Evolutionary conservation across 2,329 filamentous ascomycete species (phyloP).

Genomic region (Xylariaceae sp.): DNA sequence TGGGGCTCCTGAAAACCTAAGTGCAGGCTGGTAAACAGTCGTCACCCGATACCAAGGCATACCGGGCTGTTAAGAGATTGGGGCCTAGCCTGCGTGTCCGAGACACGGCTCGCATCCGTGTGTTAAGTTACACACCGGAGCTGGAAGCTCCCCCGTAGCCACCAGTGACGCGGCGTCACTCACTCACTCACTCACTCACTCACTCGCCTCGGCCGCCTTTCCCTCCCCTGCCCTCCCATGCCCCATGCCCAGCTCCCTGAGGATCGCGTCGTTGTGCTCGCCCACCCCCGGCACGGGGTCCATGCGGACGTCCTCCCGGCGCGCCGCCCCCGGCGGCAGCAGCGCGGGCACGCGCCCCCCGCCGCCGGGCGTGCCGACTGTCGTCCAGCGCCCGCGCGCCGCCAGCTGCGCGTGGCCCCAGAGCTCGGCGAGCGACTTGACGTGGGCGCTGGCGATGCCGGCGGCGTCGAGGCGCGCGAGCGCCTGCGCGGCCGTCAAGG

Average conservation of each 20-base stretch:
- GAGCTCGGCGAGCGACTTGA: conserved; percentile 47
- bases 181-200: too few species aligned
- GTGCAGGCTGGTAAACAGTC: too few species aligned
- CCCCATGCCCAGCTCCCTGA: conserved; percentile 34
- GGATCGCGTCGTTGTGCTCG: conserved; percentile 40
- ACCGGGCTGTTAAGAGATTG: too few species aligned
- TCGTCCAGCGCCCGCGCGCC: conserved; percentile 42
- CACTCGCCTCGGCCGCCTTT: too few species aligned
- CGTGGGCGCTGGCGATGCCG: conserved; percentile 46
- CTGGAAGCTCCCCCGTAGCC: too few species aligned
- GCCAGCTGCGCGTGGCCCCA: conserved; percentile 47
- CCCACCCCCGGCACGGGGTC: conserved; percentile 40
- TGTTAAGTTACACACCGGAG: too few species aligned
- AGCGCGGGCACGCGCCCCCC: conserved; percentile 39
- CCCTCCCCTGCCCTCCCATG: too few species aligned
- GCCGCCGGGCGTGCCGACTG: conserved; percentile 40
- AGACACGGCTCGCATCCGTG: too few species aligned
- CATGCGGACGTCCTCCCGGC: conserved; percentile 25
- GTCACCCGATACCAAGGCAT: too few species aligned
- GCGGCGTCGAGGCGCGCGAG: conserved; percentile 36
- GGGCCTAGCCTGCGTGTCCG: too few species aligned
- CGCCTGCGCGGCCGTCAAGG: conserved; percentile 30
- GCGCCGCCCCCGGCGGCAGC: conserved; percentile 37
- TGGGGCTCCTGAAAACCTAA: too few species aligned
- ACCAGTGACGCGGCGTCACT: too few species aligned